These are phyloP conservation scores for Calonectria pteridis DNA, from an alignment of 2,329 filamentous ascomycete species.

Conservation along the genomic window DNA sequence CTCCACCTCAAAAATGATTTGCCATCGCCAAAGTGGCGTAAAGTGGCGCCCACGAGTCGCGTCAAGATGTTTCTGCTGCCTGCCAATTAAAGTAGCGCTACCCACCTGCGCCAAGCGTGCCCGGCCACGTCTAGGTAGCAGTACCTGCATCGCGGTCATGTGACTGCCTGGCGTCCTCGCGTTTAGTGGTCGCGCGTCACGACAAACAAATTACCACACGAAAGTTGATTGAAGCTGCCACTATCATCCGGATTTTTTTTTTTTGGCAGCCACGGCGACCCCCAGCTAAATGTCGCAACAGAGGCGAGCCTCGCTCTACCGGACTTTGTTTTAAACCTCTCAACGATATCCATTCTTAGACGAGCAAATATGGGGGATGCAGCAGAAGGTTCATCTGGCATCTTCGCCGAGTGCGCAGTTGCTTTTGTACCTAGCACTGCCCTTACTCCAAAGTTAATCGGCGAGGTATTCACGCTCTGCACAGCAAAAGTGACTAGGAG, in stretches of 20 bases:
- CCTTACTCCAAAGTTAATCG: constrained; percentile 55
- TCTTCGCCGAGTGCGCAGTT: constrained; percentile 59
- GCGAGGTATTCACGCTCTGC: constrained; percentile 49
- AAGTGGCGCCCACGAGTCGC: constrained; percentile 27
- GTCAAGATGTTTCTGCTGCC: constrained; percentile 18
- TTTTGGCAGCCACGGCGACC: background rate
- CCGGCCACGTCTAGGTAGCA: constrained; percentile 3
- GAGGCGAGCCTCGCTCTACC: background rate
- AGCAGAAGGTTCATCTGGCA: constrained; percentile 36
- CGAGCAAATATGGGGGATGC: constrained; percentile 46
- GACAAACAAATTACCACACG: constrained; percentile 30
- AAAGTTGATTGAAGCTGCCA: background rate
- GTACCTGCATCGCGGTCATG: constrained; percentile 40
- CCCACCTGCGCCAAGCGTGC: background rate
- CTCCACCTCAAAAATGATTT: background rate
- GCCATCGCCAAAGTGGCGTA: constrained; percentile 26
- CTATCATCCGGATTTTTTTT: background rate
- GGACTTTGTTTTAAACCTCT: constrained; percentile 13
- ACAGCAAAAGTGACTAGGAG: too few relatives aligned
- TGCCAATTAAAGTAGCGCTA: constrained; percentile 19
- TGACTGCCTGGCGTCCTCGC: constrained; percentile 54
- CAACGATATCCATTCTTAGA: background rate
- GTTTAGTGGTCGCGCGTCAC: constrained; percentile 43
- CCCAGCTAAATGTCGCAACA: constrained; percentile 31
- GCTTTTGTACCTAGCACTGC: constrained; percentile 60